A percentile compares a stretch with the other conserved stretches of the same genome.
phyloP scores from a whole-genome alignment of 106 monocot species.

The Dendrobium huoshanense region DNA sequence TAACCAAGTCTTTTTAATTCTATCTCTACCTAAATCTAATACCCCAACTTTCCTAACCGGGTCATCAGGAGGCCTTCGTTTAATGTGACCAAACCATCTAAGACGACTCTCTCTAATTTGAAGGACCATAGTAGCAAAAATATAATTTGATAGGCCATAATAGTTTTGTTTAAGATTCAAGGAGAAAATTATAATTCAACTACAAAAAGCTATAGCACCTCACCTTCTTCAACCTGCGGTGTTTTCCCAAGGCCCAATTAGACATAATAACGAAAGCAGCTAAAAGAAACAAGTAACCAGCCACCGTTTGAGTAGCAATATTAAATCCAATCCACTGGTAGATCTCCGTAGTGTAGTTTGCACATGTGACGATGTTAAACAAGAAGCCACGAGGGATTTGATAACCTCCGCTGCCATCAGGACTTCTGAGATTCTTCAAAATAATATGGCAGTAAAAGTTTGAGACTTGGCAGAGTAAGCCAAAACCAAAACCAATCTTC shows the following conservation, averaged over 20 bases:
- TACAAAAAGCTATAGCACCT: background rate
- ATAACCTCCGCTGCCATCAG: conserved; percentile 69
- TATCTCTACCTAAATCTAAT: too few species aligned
- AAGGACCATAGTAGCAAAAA: background rate
- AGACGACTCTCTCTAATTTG: too few species aligned
- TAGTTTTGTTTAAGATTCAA: background rate
- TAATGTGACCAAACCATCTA: too few species aligned
- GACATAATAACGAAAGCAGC: conserved; percentile 75
- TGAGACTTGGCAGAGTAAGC: conserved; percentile 66
- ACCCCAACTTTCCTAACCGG: too few species aligned
- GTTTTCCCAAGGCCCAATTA: conserved; percentile 76
- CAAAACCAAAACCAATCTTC: conserved; percentile 84
- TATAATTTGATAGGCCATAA: background rate
- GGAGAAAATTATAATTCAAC: background rate
- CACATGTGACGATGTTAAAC: conserved; percentile 87
- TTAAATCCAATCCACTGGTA: conserved; percentile 95
- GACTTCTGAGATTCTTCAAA: conserved; percentile 73
- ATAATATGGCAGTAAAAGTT: conserved; percentile 86
- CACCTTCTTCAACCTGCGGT: conserved; percentile 78
- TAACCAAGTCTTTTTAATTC: too few species aligned
- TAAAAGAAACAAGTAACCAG: conserved; percentile 71
- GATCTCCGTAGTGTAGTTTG: conserved; percentile 88
- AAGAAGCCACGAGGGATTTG: conserved; percentile 76
- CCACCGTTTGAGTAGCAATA: conserved; percentile 82
- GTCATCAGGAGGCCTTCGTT: too few species aligned